Percentiles rank a stretch among this genome's conserved stretches.
Conservation (phyloP, 1,284 basidiomycete genomes). For the Tilletia walkeri region DNA sequence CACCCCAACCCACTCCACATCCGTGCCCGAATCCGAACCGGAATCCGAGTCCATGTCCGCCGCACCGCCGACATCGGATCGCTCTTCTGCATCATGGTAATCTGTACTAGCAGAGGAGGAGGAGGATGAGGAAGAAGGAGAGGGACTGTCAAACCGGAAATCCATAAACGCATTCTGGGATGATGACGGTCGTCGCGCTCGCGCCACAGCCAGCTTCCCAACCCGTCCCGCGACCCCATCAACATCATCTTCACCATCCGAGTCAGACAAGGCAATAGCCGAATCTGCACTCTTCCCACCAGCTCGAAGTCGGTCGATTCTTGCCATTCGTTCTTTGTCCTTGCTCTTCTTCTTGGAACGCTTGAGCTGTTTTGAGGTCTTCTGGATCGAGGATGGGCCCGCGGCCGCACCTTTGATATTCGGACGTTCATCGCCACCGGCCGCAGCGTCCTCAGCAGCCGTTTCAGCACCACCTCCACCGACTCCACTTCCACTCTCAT, state of each 20-base stretch:
- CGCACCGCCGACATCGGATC: background rate
- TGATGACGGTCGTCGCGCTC: background rate
- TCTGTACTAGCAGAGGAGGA: too few species aligned
- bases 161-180: background rate
- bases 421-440: background rate
- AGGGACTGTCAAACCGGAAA: constrained; percentile 1
- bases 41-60: background rate
- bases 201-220: background rate
- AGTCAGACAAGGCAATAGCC: constrained; percentile 1
- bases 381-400: background rate
- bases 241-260: background rate
- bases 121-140: background rate
- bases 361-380: too few species aligned
- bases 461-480: background rate
- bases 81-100: background rate
- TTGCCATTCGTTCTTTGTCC: too few species aligned
- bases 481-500: constrained; percentile 19
- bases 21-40: background rate
- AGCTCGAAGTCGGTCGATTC: background rate
- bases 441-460: constrained; percentile 4
- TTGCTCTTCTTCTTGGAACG: too few species aligned
- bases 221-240: too few species aligned
- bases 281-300: constrained; percentile 2
- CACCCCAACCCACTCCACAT: constrained; percentile 9
- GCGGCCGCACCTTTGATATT: background rate